Evolutionary conservation across 148 eudicot genomes (phyloP), one percentile per base, ranked within the genome.

Genomic region (Rhododendron williamsianum): DNA sequence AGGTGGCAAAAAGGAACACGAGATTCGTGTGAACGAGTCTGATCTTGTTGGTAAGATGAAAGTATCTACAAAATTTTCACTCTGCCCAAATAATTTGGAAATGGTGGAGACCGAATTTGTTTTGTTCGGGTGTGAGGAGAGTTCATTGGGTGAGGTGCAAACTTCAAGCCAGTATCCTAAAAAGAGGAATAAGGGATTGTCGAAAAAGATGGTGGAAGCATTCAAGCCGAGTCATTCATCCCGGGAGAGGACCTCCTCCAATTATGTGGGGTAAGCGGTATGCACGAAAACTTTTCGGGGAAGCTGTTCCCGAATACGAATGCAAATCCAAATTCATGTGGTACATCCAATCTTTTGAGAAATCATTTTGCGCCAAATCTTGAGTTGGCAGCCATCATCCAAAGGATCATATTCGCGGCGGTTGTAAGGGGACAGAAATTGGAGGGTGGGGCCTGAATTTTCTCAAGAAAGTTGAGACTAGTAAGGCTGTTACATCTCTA

Each of bases 391-490:
- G 97, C 99, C 63, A 90, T 97, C 67, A 86, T 95, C 43, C 93
- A 86, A 91, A 90, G 85, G 90, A 89, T 18, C 92, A 88, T 76
- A 76, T 89, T 51, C 86, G 78, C 54, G 84, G 54, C 10, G 83
- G 30, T n/a, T 82, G 19, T 8, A 81, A 86, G 81, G 87, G 89
- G 82, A 86, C 87, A 38, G 88, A 89, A 82, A 82, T 54, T 60
- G 97, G 95, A 90, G 99, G 98, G 36, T 97, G 98, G 98, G 98
- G 97, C 54, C 87, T 92, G 82, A 94, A 94, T 27, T 96, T 96
- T 90, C 98, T 96, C 74, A 90, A 97, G 88, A 90, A 91, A 82
- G 84, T 82, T 18, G 87, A 73, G 76, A 81, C 72, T 23, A 81
- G 82, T 82, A 85, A 82, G 67, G 60, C 81, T 8, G 60, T 8